Conservation (phyloP, 257 asterid genomes). For the Nicotiana noctiflora region DNA sequence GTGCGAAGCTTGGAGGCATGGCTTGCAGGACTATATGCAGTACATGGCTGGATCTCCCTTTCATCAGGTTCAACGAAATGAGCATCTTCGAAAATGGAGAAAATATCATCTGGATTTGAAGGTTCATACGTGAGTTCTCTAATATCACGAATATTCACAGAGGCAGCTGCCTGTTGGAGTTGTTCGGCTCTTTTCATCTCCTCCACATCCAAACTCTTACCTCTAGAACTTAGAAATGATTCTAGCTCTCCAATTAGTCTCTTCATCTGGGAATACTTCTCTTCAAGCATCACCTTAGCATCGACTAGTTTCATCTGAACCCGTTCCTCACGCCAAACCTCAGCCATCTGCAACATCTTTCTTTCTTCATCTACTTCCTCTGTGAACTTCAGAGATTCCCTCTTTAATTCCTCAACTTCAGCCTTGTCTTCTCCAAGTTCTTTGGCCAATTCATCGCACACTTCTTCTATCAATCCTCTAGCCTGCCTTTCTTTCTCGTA, state of each 20-base stretch:
- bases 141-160: conserved; percentile 45
- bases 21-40: conserved; percentile 31
- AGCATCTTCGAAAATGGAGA: conserved; percentile 40
- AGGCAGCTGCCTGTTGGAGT: conserved; percentile 37
- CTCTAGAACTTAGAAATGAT: conserved; percentile 29
- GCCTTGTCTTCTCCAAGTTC: conserved; percentile 63
- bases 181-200: conserved; percentile 47
- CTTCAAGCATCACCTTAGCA: conserved; percentile 68
- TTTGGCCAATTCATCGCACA: conserved; percentile 66
- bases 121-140: conserved; percentile 54
- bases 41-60: conserved; percentile 34
- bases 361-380: conserved; percentile 76
- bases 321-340: conserved; percentile 79
- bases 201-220: conserved; percentile 23
- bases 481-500: conserved; percentile 60
- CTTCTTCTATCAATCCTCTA: conserved; percentile 59
- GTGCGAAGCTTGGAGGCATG: conserved; percentile 31
- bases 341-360: conserved; percentile 71
- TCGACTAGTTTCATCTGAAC: conserved; percentile 69
- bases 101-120: conserved; percentile 45
- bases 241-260: conserved; percentile 41
- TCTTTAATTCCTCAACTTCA: conserved; percentile 49
- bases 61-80: conserved; percentile 33
- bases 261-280: conserved; percentile 48
- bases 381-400: conserved; percentile 40